A percentile compares a stretch with the other conserved stretches of the same genome.
phyloP scores from a whole-genome alignment of 1,139 yeast genomes.

The Fermentozyma sake region DNA sequence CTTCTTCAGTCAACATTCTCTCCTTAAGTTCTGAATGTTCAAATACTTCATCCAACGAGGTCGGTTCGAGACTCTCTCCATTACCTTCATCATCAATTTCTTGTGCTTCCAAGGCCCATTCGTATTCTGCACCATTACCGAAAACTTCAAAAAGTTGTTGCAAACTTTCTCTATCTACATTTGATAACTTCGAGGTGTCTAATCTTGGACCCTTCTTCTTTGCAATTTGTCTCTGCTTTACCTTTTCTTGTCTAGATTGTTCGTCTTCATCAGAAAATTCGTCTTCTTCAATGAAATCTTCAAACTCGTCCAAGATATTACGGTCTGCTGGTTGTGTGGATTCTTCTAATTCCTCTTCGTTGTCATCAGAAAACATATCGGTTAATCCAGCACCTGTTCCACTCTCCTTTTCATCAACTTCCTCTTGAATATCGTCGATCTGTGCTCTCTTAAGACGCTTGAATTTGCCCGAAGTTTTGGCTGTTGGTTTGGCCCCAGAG shows the following conservation, averaged over 20 bases:
- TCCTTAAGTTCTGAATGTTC: constrained; percentile 92
- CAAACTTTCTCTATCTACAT: constrained; percentile 85
- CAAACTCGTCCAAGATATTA: constrained; percentile 72
- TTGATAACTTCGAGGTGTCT: constrained; percentile 61
- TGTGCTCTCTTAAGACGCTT: constrained; percentile 78
- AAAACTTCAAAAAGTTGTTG: constrained; percentile 92
- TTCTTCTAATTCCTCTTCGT: constrained; percentile 36
- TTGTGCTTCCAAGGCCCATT: constrained; percentile 95
- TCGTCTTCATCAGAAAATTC: constrained; percentile 90
- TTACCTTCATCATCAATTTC: constrained; percentile 61
- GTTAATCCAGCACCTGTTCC: constrained; percentile 43
- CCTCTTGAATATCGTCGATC: constrained; percentile 30
- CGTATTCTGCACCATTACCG: constrained; percentile 96
- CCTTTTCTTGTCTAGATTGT: constrained; percentile 29
- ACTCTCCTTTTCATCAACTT: constrained; percentile 12
- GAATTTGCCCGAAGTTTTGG: constrained; percentile 43
- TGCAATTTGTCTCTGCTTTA: constrained; percentile 39
- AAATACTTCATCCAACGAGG: constrained; percentile 80
- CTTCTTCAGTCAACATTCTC: constrained; percentile 88
- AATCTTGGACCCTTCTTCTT: constrained; percentile 36
- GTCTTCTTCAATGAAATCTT: constrained; percentile 95
- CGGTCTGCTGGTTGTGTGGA: constrained; percentile 26
- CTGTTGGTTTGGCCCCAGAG: constrained; percentile 58
- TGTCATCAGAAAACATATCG: constrained; percentile 86
- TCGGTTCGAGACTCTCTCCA: constrained; percentile 51